Conservation (phyloP, 495 filamentous ascomycete genomes). For the Aspergillus hancockii region DNA sequence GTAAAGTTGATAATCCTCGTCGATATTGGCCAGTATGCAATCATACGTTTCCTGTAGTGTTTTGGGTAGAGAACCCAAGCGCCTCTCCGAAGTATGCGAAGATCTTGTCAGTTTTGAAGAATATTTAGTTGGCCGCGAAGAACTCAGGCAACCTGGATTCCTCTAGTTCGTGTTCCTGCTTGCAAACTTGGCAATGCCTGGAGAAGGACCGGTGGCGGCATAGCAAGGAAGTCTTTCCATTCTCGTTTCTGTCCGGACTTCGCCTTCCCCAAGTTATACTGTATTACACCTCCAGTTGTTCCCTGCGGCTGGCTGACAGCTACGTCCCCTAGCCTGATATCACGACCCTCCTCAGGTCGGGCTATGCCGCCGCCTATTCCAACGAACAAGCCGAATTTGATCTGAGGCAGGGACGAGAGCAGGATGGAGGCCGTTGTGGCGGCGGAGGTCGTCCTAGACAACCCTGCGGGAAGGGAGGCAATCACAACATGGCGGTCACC, state of each 20-base stretch:
- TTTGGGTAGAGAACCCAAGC: constrained; percentile 30
- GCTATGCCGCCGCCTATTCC: constrained; percentile 48
- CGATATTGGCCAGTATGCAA: constrained; percentile 31
- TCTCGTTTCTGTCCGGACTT: constrained; percentile 15
- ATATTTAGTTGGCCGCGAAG: constrained; percentile 31
- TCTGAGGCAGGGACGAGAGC: constrained; percentile 36
- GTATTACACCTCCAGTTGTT: constrained; percentile 15
- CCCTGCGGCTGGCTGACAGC: constrained; percentile 33
- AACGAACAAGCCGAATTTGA: constrained; percentile 47
- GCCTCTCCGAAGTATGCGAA: constrained; percentile 14
- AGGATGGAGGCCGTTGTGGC: constrained; percentile 33
- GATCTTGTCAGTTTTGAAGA: constrained; percentile 24
- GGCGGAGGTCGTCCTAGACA: constrained; percentile 34
- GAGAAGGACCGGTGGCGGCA: constrained; percentile 22
- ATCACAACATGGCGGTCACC: constrained; percentile 41
- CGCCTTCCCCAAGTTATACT: constrained; percentile 32
- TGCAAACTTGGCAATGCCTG: constrained; percentile 18
- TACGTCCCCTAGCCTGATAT: constrained; percentile 49
- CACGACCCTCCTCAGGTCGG: constrained; percentile 20
- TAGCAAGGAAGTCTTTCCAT: constrained; percentile 27
- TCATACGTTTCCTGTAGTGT: constrained; percentile 39
- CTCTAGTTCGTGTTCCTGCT: not conserved
- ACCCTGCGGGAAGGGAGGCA: constrained; percentile 29
- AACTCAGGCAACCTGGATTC: not conserved
- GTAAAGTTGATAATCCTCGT: constrained; percentile 14